Conservation (phyloP, 306 rosid species). For the Begonia fuchsioides region DNA sequence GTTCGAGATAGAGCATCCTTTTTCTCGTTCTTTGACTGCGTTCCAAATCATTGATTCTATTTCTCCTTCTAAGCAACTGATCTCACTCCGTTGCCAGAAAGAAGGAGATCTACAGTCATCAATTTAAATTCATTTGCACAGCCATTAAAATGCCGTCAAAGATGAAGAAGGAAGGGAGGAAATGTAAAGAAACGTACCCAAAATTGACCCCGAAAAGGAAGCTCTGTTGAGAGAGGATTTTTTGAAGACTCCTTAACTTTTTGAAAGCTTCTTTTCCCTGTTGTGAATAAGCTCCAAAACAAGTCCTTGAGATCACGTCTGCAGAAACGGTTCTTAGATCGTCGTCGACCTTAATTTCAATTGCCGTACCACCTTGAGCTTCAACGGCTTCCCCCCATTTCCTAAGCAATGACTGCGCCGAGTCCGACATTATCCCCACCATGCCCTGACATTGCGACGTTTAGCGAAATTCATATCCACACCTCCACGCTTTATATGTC, state of each 20-base stretch:
- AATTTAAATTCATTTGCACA: background rate
- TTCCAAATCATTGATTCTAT: conserved; percentile 71
- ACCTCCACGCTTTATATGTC: background rate
- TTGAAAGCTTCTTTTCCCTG: conserved; percentile 62
- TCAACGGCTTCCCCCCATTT: conserved; percentile 55
- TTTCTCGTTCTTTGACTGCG: conserved; percentile 43
- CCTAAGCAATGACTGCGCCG: conserved; percentile 37
- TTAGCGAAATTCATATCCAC: background rate
- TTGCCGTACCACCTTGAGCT: conserved; percentile 18
- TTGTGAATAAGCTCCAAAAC: conserved; percentile 70
- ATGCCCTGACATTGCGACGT: conserved; percentile 41
- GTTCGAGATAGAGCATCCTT: conserved; percentile 15
- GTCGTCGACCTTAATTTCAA: conserved; percentile 54
- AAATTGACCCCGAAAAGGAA: conserved; percentile 46
- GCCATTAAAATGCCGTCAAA: background rate
- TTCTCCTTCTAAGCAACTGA: conserved; percentile 45
- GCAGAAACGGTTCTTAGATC: conserved; percentile 59
- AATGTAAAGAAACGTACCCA: conserved; percentile 22
- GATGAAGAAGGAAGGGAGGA: background rate
- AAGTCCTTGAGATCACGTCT: conserved; percentile 81
- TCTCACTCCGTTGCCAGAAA: conserved; percentile 25
- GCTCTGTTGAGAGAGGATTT: conserved; percentile 28
- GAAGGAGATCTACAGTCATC: conserved; percentile 20
- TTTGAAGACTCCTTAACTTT: conserved; percentile 64
- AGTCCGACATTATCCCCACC: conserved; percentile 61